Base-by-base conservation (phyloP, 345 rosid genomes). In the Populus deltoides region DNA sequence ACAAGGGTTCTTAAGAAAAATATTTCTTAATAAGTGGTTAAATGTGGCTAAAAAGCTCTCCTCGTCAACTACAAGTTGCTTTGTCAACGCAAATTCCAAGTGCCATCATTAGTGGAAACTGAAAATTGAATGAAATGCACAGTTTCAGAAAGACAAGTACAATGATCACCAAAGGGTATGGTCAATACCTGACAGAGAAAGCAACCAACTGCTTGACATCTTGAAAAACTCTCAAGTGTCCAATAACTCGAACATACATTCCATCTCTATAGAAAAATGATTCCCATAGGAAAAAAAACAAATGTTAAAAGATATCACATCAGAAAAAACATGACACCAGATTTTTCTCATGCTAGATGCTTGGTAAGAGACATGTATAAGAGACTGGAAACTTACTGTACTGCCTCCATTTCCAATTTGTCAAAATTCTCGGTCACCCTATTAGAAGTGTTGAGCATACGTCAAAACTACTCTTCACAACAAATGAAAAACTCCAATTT, bases 391-490 rank as follows among this genome's bases (percentile, higher is more conserved):
- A 81, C 96, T 88, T 75, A 95, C 97, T 72, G 73, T 71, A 91
- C 79, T 7, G 83, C 88, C 68, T 87, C 93, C 94, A 91, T 91
- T 85, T 93, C 97, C 69, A 55, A 83, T 31, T 89, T 82, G 31
- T 95, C 98, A 66, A 83, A 85, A 68, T 69, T 62, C 53, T 95
- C 99, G 83, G 89, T 90, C 47, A 91, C 87, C 99, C 99, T 95
- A 71, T 74, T 63, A 22, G 81, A 73, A 8, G 70, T 18, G 49
- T 51, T n/a, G 29, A 9, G 6, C 53, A 73, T 7, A 4, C 0
- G 53, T 55, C 22, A 67, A 62, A 55, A 63, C 67, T 15, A n/a
- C 29, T 33, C 29, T 10, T 68, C 10, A 25, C 24, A 68, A 17
- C 20, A 75, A 53, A 38, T 66, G 33, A 59, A 59, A 59, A 22